Conservation (phyloP, 148 eudicot genomes). For the Polygonum maritimum region DNA sequence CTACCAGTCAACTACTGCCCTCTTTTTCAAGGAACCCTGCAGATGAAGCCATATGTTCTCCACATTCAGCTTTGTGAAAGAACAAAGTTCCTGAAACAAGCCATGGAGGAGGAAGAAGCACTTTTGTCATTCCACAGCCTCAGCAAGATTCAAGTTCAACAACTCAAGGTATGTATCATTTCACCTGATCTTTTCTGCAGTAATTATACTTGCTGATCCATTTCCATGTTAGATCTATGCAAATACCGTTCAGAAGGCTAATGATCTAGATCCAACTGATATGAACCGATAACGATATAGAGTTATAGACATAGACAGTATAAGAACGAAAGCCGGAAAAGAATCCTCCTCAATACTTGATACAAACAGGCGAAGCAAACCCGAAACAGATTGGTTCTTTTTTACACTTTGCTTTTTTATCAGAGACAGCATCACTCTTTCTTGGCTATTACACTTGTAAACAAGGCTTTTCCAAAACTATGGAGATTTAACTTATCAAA, state of each 20-base stretch:
- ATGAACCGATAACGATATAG: neutral
- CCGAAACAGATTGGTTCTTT: neutral
- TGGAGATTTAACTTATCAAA: neutral
- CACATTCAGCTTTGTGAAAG: neutral
- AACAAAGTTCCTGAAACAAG: neutral
- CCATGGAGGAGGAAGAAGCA: neutral
- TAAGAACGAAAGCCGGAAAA: neutral
- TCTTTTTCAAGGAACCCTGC: neutral
- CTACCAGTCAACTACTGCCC: conserved; percentile 1
- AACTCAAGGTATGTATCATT: neutral
- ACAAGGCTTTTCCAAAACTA: neutral
- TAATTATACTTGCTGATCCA: neutral
- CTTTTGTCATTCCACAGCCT: neutral
- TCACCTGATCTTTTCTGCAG: no score
- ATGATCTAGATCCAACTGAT: neutral
- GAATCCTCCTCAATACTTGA: neutral
- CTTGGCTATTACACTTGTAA: neutral
- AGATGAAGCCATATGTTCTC: neutral
- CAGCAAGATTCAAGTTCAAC: neutral
- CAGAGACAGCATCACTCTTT: conserved; percentile 8
- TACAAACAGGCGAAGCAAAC: neutral
- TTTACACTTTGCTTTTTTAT: neutral
- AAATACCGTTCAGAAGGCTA: no score
- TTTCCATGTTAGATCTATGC: no score
- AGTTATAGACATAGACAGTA: no score